These are phyloP conservation scores for Chlorophyllum brunneum DNA, from an alignment of 768 basidiomycete genomes.

Conservation along the genomic window DNA sequence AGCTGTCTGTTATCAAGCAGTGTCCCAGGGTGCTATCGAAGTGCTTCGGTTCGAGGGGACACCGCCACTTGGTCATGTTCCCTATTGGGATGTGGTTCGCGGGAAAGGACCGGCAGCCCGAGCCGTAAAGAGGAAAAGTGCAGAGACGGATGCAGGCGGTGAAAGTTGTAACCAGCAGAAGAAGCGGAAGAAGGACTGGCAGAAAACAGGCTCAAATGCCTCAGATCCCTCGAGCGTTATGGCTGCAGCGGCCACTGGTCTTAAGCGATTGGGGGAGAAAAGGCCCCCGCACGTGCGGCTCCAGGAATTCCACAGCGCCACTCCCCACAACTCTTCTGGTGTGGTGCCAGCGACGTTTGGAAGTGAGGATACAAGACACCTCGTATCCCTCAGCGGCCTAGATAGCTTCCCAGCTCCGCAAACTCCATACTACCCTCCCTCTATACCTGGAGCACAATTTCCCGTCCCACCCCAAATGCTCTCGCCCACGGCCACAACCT, in stretches of 20 bases:
- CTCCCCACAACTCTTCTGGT: background rate
- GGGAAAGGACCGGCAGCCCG: background rate
- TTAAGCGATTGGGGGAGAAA: background rate
- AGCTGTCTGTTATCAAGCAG: constrained; percentile 50
- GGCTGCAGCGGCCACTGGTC: background rate
- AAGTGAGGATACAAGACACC: background rate
- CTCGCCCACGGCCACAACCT: background rate
- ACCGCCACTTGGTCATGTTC: constrained; percentile 37
- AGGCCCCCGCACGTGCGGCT: background rate
- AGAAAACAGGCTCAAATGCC: background rate
- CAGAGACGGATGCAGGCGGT: background rate
- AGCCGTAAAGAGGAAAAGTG: background rate
- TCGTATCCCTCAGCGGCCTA: background rate
- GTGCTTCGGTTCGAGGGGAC: constrained; percentile 52
- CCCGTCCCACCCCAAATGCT: background rate
- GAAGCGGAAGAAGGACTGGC: constrained; percentile 8
- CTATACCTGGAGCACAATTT: background rate
- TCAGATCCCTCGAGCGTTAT: background rate
- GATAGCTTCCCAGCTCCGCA: background rate
- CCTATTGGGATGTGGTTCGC: constrained; percentile 28
- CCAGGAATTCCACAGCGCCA: background rate
- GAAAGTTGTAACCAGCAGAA: background rate
- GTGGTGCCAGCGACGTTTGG: background rate
- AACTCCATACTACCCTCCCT: background rate
- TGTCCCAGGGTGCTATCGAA: constrained; percentile 53